A percentile compares a stretch with the other conserved stretches of the same genome.
Conservation (phyloP, 73 alveolate species). For the Paraurostyla sp. region DNA sequence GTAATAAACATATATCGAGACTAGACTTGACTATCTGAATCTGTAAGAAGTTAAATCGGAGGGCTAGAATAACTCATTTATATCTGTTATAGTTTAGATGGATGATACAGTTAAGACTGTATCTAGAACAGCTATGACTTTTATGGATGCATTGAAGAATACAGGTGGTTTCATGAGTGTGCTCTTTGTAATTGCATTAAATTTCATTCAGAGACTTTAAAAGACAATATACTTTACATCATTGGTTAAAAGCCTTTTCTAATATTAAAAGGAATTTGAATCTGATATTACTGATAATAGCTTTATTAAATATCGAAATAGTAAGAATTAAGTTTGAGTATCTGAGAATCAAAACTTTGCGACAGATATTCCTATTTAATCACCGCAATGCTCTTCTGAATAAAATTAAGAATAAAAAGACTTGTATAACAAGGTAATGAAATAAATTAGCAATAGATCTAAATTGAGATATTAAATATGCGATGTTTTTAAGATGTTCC, state of each 20-base stretch:
- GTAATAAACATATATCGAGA: background rate
- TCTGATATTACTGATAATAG: background rate
- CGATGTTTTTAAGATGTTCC: background rate
- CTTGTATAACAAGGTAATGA: too few species aligned
- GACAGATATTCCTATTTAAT: too few species aligned
- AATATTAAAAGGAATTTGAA: background rate
- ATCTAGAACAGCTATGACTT: background rate
- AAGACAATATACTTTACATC: conserved; percentile 30
- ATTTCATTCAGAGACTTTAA: background rate
- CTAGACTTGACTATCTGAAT: conserved; percentile 8
- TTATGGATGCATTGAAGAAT: conserved; percentile 30
- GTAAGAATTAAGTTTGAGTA: background rate
- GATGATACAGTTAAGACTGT: conserved; percentile 1
- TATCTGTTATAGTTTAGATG: background rate
- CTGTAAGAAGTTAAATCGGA: background rate
- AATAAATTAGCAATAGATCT: background rate
- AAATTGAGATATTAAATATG: background rate
- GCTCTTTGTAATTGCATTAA: background rate
- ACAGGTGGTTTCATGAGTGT: conserved; percentile 54
- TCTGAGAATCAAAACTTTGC: background rate
- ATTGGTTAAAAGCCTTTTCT: background rate
- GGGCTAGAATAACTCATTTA: background rate
- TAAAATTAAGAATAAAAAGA: background rate
- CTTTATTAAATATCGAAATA: background rate
- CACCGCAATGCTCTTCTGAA: background rate